phyloP scores from a whole-genome alignment of 2,329 filamentous ascomycete species.

The Diaporthe helianthi region DNA sequence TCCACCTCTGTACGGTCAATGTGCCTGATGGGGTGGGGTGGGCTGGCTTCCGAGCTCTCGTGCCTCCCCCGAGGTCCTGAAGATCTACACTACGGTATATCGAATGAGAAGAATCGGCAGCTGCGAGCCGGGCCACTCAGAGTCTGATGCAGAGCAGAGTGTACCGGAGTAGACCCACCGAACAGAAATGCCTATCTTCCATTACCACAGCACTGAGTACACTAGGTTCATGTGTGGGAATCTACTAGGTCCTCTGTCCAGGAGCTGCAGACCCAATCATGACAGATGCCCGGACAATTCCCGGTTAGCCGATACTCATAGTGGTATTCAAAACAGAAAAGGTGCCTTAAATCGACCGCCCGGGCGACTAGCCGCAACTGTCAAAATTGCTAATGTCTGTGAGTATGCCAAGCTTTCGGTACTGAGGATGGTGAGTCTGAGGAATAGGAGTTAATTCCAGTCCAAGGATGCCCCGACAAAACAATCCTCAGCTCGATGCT shows the following conservation, averaged over 20 bases:
- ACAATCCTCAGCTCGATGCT: background rate
- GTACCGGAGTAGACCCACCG: no score
- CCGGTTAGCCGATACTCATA: constrained; percentile 7
- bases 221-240: background rate
- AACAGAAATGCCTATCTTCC: no score
- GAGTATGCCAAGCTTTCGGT: background rate
- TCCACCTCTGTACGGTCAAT: background rate
- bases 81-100: no score
- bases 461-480: background rate
- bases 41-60: background rate
- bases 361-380: background rate
- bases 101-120: background rate
- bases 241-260: background rate
- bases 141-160: background rate
- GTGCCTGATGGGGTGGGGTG: no score
- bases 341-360: background rate
- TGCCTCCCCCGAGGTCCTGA: no score
- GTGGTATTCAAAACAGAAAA: background rate
- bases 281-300: background rate
- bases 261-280: background rate
- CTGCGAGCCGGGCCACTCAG: constrained; percentile 2
- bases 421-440: background rate
- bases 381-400: background rate
- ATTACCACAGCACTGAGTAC: no score
- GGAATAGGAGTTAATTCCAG: background rate